phyloP scores from a whole-genome alignment of 2,329 filamentous ascomycete species.

The Epicoccum nigrum region DNA sequence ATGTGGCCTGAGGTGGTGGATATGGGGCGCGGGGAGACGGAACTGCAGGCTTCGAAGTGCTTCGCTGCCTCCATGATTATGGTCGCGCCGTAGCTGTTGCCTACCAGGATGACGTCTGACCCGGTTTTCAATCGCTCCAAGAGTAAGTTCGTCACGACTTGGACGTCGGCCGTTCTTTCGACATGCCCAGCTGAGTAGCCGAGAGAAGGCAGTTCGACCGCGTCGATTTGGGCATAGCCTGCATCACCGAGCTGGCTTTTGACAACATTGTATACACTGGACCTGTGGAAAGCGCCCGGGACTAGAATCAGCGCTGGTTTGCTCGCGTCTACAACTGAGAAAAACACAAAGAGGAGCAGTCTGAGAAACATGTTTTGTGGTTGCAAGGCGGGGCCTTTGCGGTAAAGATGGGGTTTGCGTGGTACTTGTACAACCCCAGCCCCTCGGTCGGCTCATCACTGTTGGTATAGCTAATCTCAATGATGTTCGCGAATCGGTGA shows the following conservation, averaged over 20 bases:
- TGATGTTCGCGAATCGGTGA: no score
- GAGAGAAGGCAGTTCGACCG: slow-evolving; percentile 33
- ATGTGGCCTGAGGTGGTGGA: slow-evolving; percentile 18
- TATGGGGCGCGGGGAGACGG: background rate
- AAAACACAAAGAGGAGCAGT: background rate
- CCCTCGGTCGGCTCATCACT: no score
- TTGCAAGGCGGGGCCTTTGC: no score
- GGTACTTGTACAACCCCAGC: no score
- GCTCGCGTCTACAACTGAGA: background rate
- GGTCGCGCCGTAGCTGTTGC: slow-evolving; percentile 37
- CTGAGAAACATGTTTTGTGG: background rate
- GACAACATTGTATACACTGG: slow-evolving; percentile 27
- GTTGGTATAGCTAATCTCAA: no score
- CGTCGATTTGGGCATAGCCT: slow-evolving; percentile 21
- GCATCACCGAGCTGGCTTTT: slow-evolving; percentile 13
- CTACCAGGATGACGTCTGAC: slow-evolving; percentile 33
- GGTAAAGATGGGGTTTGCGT: no score
- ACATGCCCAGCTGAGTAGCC: slow-evolving; percentile 10
- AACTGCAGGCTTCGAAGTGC: slow-evolving; percentile 12
- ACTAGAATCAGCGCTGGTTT: slow-evolving; percentile 21
- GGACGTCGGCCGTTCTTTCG: slow-evolving; percentile 26
- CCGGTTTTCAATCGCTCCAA: slow-evolving; percentile 17
- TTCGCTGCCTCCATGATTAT: slow-evolving; percentile 37
- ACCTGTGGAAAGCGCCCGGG: slow-evolving; percentile 29
- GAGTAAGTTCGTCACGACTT: slow-evolving; percentile 21